A percentile compares a stretch with the other conserved stretches of the same genome.
phyloP scores from a whole-genome alignment of 257 asterid species.

The Asclepias syriaca region DNA sequence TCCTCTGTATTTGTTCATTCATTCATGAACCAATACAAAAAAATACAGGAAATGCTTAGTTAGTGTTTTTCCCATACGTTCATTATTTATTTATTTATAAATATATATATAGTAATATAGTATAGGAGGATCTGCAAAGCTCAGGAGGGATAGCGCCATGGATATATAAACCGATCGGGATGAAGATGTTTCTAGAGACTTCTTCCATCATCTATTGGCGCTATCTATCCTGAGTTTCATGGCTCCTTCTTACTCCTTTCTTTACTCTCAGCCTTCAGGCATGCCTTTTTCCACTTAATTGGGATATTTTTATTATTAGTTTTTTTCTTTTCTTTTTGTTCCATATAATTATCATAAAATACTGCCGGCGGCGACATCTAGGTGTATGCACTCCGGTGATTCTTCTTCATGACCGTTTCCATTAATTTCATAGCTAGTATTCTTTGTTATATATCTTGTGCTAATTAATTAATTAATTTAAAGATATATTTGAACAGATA shows the following conservation, averaged over 20 bases:
- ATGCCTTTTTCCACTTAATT: no score
- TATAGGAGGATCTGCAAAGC: constrained; percentile 63
- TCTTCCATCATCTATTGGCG: constrained; percentile 33
- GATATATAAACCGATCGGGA: not conserved
- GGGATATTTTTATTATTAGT: no score
- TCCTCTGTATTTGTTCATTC: no score
- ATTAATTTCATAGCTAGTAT: no score
- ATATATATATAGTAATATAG: not conserved
- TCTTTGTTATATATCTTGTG: not conserved
- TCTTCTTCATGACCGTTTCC: no score
- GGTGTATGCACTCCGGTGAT: constrained; percentile 7
- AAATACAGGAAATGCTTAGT: not conserved
- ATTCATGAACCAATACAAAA: constrained; percentile 1
- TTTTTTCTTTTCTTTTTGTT: no score
- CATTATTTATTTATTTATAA: not conserved
- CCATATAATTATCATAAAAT: not conserved
- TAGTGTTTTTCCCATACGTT: not conserved
- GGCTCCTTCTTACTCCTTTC: constrained; percentile 47
- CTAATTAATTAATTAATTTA: not conserved
- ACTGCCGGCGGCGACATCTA: constrained; percentile 23
- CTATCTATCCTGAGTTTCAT: constrained; percentile 93
- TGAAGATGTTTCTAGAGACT: not conserved
- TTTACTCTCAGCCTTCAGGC: no score
- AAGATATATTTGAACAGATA: no score
- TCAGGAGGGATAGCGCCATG: constrained; percentile 98